phyloP scores from a whole-genome alignment of 2,329 filamentous ascomycete species.

The Hymenoscyphus fraxineus region DNA sequence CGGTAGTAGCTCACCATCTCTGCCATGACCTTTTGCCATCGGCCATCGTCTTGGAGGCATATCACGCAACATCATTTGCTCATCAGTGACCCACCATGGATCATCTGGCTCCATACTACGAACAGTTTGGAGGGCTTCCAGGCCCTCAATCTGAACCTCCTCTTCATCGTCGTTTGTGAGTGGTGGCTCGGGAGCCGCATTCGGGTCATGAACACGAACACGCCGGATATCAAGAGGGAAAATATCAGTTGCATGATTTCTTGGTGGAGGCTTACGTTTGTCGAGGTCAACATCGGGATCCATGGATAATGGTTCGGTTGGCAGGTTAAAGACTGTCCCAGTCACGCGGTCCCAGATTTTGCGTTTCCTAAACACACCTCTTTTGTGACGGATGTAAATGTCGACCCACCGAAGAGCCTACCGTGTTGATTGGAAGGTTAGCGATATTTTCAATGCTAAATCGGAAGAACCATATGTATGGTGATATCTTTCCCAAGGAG shows the following conservation, averaged over 20 bases:
- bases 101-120: constrained; percentile 19
- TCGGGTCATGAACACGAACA: not conserved
- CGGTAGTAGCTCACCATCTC: constrained; percentile 11
- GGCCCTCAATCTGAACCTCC: constrained; percentile 8
- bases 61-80: constrained; percentile 22
- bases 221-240: constrained; percentile 33
- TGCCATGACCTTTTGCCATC: constrained; percentile 6
- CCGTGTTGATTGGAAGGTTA: not conserved
- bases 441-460: not conserved
- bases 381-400: constrained; percentile 17
- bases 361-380: constrained; percentile 13
- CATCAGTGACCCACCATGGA: constrained; percentile 27
- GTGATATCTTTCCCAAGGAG: not conserved
- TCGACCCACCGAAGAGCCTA: constrained; percentile 9
- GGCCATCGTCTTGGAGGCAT: constrained; percentile 25
- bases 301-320: constrained; percentile 17
- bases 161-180: constrained; percentile 5
- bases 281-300: constrained; percentile 8
- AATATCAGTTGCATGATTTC: constrained; percentile 9
- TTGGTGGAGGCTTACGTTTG: constrained; percentile 9
- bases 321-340: constrained; percentile 32
- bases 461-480: too few species aligned
- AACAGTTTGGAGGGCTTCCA: constrained; percentile 9
- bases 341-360: constrained; percentile 31
- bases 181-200: not conserved